Evolutionary conservation across 176 grass and related monocot genomes (phyloP), one percentile per base, ranked within the genome.

Genomic region (Zoysia japonica): DNA sequence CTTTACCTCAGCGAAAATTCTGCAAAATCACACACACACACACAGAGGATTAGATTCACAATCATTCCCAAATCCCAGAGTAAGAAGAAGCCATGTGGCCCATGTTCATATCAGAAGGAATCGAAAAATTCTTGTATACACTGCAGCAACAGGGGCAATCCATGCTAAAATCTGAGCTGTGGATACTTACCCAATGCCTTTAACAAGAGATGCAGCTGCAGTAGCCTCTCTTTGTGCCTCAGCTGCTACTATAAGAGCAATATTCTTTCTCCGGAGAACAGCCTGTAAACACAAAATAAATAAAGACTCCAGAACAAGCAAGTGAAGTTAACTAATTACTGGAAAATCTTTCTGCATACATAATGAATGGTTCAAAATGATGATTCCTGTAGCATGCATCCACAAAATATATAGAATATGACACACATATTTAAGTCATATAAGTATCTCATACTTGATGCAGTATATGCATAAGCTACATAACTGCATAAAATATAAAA

Each of bases 161-260:
- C 38, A 51, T 54, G 65, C 42, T 39, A 56, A 72, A 56, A 71
- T 68, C 11, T 65, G 82, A 91, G 75, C 36, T 72, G 55, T 7
- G 73, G 19, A 28, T 75, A 70, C 87, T 91, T 48, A 99, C 96
- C 89, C 86, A 19, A 99, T 82, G 68, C 86, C 88, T 90, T 99
- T 99, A 65, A 99, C 82, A 88, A 99, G 90, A 72, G 90, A 88
- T 81, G 92, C 75, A 78, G 92, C 88, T 77, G 92, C 87, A 46
- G 84, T 76, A 79, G 96, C 90, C 91, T 99, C 96, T 85, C 92
- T 89, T 86, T 99, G 92, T 42, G 96, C 96, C 76, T 95, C 88
- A 4, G 96, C 96, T 67, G 88, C 96, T 70, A 89, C 90, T 84
- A 96, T 62, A 84, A 99, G 82, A 47, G 96, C 92, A 76, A 95